Conservation (phyloP, 1,284 basidiomycete genomes). For the Sporisorium exsertum region DNA sequence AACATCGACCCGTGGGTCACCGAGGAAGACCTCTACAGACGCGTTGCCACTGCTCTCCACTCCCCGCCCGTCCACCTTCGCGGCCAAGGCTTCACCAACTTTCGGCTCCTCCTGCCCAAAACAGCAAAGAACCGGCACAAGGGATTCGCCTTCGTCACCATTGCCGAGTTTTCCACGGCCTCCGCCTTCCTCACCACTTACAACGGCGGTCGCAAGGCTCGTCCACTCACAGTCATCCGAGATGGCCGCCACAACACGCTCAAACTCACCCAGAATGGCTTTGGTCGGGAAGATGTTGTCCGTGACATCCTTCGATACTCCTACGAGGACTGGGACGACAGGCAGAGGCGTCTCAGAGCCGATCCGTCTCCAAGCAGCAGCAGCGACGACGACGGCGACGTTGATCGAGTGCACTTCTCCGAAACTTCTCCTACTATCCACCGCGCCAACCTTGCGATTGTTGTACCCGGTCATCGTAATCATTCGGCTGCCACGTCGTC, state of each 20-base stretch:
- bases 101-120: conserved; percentile 18
- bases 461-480: background rate
- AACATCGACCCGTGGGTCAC: conserved; percentile 34
- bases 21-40: conserved; percentile 35
- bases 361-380: background rate
- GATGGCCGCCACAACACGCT: conserved; percentile 14
- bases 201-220: conserved; percentile 6
- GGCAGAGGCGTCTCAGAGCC: conserved; percentile 11
- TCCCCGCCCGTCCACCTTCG: conserved; percentile 20
- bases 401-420: too few relatives aligned
- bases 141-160: conserved; percentile 28
- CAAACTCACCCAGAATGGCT: conserved; percentile 29
- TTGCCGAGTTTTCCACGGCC: conserved; percentile 36
- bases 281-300: conserved; percentile 12
- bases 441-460: background rate
- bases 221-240: conserved; percentile 14
- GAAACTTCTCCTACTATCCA: background rate
- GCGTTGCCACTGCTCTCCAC: conserved; percentile 28
- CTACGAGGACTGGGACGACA: conserved; percentile 18
- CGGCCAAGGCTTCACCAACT: conserved; percentile 23
- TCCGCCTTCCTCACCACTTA: conserved; percentile 15
- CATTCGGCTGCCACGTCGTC: background rate
- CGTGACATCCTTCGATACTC: conserved; percentile 14
- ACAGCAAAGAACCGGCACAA: conserved; percentile 7
- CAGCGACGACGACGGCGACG: conserved; percentile 8